Percentiles rank a stretch among this genome's conserved stretches.
Evolutionary conservation across 2,329 filamentous ascomycete species (phyloP).

Genomic region (Fusarium sp.): DNA sequence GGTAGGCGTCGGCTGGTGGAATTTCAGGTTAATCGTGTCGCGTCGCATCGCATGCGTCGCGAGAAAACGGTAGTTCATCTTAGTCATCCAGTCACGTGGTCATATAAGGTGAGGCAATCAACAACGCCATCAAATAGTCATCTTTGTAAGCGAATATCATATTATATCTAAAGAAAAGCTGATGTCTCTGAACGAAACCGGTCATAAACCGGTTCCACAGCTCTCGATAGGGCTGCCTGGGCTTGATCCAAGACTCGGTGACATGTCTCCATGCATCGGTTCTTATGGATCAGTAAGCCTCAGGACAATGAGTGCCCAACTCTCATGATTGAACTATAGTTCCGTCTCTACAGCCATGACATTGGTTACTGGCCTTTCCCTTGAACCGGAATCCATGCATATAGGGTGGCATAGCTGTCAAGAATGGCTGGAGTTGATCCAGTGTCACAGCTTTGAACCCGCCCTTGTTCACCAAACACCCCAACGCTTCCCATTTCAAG

Average conservation of each 20-base stretch:
- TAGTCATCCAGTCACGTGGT: slow-evolving; percentile 38
- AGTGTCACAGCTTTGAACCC: background rate
- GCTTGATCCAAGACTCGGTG: background rate
- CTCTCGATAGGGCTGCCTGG: background rate
- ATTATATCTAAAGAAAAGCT: slow-evolving; percentile 1
- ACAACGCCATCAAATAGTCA: background rate
- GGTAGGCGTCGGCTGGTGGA: slow-evolving; percentile 20
- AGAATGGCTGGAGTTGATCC: background rate
- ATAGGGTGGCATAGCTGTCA: background rate
- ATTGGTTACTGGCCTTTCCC: background rate
- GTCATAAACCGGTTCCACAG: background rate
- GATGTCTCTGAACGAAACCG: slow-evolving; percentile 1
- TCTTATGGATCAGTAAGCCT: background rate
- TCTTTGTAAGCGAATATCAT: background rate
- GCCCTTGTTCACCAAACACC: background rate
- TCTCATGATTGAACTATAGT: slow-evolving; percentile 11
- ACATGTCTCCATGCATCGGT: background rate
- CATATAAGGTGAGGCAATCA: background rate
- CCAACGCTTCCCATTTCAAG: background rate
- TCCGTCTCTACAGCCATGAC: slow-evolving; percentile 12
- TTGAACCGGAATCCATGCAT: background rate
- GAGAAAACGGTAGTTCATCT: slow-evolving; percentile 32
- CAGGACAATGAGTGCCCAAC: slow-evolving; percentile 1
- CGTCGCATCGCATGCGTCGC: slow-evolving; percentile 39
- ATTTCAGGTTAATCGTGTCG: slow-evolving; percentile 41